Conservation (phyloP, 805 yeast genomes). For the Schwanniomyces yamadae region DNA sequence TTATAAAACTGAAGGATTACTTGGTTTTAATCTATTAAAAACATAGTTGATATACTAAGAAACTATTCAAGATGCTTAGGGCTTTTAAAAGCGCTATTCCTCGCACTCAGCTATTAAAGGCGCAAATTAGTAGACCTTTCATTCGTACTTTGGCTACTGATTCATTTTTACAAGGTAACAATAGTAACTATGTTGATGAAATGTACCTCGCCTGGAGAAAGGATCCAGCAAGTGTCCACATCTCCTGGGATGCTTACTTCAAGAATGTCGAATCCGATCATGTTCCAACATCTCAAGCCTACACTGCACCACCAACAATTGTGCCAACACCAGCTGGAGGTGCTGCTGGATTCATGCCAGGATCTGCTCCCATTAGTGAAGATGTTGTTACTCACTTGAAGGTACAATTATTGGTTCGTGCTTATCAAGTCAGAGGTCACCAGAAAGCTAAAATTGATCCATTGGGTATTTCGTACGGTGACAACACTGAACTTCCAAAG, state of each 20-base stretch:
- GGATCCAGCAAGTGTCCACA: conserved; percentile 90
- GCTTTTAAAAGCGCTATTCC: conserved; percentile 40
- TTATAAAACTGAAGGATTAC: conserved; percentile 1
- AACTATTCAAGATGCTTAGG: conserved; percentile 33
- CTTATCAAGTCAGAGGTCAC: conserved; percentile 98
- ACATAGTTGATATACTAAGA: background rate
- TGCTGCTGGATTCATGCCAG: conserved; percentile 61
- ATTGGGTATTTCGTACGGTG: conserved; percentile 85
- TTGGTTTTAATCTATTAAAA: conserved; percentile 4
- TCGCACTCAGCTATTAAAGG: conserved; percentile 32
- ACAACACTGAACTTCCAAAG: conserved; percentile 62
- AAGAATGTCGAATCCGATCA: conserved; percentile 76
- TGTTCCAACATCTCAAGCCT: conserved; percentile 74
- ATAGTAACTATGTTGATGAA: conserved; percentile 93
- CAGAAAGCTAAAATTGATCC: conserved; percentile 95
- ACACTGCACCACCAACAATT: conserved; percentile 86
- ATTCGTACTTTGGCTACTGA: conserved; percentile 49
- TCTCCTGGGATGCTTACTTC: conserved; percentile 96
- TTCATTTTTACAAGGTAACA: conserved; percentile 76
- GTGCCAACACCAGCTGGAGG: conserved; percentile 82
- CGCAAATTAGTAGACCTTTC: conserved; percentile 19
- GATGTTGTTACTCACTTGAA: conserved; percentile 86
- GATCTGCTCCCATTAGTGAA: conserved; percentile 48
- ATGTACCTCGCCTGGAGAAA: conserved; percentile 94
- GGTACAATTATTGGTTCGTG: conserved; percentile 94